Base-by-base conservation (phyloP, 1,284 basidiomycete species). In the Leccinum laetum region DNA sequence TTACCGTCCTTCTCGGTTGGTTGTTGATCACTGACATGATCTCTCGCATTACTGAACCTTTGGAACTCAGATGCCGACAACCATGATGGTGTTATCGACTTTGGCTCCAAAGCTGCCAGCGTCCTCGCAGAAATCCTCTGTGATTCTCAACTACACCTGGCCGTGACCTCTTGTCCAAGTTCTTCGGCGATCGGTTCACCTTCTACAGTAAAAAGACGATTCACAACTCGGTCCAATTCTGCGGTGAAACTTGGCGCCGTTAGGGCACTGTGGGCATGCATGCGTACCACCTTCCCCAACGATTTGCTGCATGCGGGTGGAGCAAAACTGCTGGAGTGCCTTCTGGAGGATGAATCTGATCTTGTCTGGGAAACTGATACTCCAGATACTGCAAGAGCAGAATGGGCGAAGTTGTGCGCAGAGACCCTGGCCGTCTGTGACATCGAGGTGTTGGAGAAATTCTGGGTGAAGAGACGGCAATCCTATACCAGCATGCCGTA, bases 351-450 rank as follows among this genome's bases (percentile, higher is more conserved):
- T 37, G 84, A 87, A 63, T 72, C 77, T 13, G 77, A 80, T 39
- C 78, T 88, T 14, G 79, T 83, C 16, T 78, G 81, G 61, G 82
- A 84, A 60, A 74, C 79, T 10, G 79, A 82, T n/a, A 52, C 67
- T 10, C 65, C 71, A 1, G 79, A 82, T 39, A 72, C 78, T 46
- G 81, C 84, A 4, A 77, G 83, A 61, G 74, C 73, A 14, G 79
- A 83, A 53, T 92, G 90, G 90, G 82, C 85, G 1, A 75, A 72
- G n/a, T 72, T 92, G 0, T 88, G 85, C 65, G 82, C 85, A 8
- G 86, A 87, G 64, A 79, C 83, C 1, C 69, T 84, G 46, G 69
- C 79, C 7, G 72, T 80, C 8, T 84, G 83, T 64, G 83, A 84
- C 52, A 68, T 73, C 6, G 79, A 82, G n/a, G 75, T 79, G 24